Conservation (phyloP, 2,329 filamentous ascomycete species). For the Leptographium wingfieldii region DNA sequence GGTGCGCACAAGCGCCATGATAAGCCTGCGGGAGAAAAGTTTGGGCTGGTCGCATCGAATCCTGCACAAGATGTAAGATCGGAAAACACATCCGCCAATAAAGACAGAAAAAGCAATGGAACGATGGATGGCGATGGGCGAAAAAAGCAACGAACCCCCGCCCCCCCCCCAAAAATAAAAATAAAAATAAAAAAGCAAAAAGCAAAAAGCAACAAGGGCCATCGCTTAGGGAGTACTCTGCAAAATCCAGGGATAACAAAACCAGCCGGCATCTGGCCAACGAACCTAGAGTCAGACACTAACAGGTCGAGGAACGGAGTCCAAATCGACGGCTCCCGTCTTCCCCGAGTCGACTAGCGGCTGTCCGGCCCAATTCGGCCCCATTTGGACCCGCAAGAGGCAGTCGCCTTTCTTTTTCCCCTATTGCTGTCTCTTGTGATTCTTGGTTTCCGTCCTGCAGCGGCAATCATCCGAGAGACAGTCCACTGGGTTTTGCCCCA, state of each 20-base stretch:
- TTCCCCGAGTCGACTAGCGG: slow-evolving; percentile 1
- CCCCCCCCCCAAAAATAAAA: neutral
- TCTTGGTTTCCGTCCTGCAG: neutral
- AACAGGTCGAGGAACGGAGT: neutral
- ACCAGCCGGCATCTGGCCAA: neutral
- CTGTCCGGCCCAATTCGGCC: neutral
- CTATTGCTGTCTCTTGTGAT: neutral
- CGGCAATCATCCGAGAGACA: neutral
- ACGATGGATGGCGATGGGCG: neutral
- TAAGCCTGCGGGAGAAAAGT: too few relatives aligned
- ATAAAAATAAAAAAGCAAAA: neutral
- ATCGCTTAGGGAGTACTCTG: neutral
- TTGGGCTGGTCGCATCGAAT: too few relatives aligned
- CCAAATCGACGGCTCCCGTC: slow-evolving; percentile 1
- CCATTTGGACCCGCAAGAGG: neutral
- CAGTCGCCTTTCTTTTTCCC: neutral
- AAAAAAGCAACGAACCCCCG: neutral
- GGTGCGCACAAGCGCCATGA: too few relatives aligned
- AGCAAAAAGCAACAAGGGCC: neutral
- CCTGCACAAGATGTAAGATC: too few relatives aligned
- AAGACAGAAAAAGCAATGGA: neutral
- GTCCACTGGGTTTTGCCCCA: neutral
- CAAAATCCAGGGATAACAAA: neutral
- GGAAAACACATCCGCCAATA: neutral
- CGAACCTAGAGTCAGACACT: neutral